phyloP scores from a whole-genome alignment of 208 protist genomes.

The Leishmania lainsoni region DNA sequence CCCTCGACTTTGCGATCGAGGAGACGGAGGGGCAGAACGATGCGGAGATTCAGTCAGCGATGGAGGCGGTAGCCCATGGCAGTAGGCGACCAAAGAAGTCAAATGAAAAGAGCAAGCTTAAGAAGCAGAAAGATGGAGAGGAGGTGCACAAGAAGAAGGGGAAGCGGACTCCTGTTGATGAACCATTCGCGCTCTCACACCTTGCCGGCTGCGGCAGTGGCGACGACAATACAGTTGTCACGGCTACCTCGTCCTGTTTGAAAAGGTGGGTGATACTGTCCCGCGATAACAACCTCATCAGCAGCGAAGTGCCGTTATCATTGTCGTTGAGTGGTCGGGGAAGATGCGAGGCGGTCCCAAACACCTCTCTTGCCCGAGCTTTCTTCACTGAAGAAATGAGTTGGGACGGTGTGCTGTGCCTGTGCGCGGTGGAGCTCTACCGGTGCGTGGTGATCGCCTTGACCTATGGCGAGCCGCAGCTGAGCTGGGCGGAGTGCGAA shows the following conservation, averaged over 20 bases:
- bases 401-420: conserved; percentile 54
- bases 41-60: conserved; percentile 38
- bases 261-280: conserved; percentile 23
- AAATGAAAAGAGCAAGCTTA: conserved; percentile 13
- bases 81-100: conserved; percentile 15
- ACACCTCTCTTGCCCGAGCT: conserved; percentile 45
- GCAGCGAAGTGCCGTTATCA: conserved; percentile 11
- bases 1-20: conserved; percentile 44
- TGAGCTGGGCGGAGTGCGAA: conserved; percentile 26
- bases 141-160: background rate
- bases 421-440: conserved; percentile 64
- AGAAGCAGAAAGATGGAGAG: conserved; percentile 22
- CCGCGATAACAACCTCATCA: conserved; percentile 14
- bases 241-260: background rate
- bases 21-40: conserved; percentile 39
- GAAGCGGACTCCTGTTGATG: background rate
- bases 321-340: conserved; percentile 23
- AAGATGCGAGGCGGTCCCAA: conserved; percentile 42
- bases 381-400: conserved; percentile 40
- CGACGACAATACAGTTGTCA: background rate
- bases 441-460: conserved; percentile 65
- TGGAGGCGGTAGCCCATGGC: conserved; percentile 4
- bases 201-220: background rate
- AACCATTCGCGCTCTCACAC: background rate
- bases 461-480: conserved; percentile 17